A percentile compares a stretch with the other conserved stretches of the same genome.
Conservation (phyloP, 1,284 basidiomycete genomes). For the Tremellales sp. region DNA sequence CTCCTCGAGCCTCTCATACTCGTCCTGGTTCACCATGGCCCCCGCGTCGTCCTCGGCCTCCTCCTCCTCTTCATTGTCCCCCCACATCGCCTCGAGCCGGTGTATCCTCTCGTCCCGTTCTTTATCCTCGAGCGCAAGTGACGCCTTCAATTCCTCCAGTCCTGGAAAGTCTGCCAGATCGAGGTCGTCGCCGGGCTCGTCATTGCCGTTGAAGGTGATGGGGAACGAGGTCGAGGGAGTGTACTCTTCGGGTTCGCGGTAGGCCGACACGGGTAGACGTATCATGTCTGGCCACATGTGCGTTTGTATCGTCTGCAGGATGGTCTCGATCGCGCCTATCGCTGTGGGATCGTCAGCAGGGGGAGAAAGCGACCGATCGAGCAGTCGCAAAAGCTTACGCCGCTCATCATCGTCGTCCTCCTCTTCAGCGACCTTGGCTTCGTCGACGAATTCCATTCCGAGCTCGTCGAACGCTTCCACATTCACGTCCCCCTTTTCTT, state of each 20-base stretch:
- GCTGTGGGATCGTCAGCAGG: constrained; percentile 16
- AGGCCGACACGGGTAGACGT: constrained; percentile 4
- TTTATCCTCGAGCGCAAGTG: constrained; percentile 1
- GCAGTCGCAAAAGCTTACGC: constrained; percentile 25
- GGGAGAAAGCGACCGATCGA: background rate
- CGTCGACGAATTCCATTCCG: constrained; percentile 42
- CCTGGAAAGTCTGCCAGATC: constrained; percentile 12
- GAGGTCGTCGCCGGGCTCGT: too few species aligned
- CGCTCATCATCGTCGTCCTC: constrained; percentile 42
- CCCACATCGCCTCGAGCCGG: constrained; percentile 6
- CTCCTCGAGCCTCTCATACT: constrained; percentile 40
- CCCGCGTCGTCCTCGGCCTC: constrained; percentile 8
- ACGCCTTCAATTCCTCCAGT: constrained; percentile 7
- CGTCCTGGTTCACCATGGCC: constrained; percentile 15
- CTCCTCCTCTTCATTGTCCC: constrained; percentile 17
- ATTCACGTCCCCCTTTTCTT: background rate
- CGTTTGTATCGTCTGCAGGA: constrained; percentile 43
- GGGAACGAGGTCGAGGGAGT: constrained; percentile 5
- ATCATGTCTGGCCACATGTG: constrained; percentile 45
- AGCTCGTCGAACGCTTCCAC: constrained; percentile 35
- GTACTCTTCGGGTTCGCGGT: constrained; percentile 1
- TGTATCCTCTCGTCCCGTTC: constrained; percentile 1
- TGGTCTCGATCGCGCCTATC: constrained; percentile 29
- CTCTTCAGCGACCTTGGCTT: constrained; percentile 11
- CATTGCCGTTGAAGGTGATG: constrained; percentile 2